phyloP scores from a whole-genome alignment of 805 yeast genomes.

The Barnettozyma pratensis region DNA sequence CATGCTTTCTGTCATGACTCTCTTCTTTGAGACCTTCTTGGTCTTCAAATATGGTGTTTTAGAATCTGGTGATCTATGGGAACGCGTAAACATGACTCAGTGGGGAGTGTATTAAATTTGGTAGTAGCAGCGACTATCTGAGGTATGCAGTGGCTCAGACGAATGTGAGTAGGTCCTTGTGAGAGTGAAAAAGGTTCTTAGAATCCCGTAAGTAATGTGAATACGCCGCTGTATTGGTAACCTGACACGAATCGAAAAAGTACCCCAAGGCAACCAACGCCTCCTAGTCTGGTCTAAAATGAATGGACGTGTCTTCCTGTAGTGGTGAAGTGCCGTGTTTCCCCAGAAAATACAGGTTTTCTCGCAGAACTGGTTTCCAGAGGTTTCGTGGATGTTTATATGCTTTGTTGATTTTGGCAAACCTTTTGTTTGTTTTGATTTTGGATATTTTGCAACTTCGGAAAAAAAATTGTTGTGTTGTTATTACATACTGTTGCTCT shows the following conservation, averaged over 20 bases:
- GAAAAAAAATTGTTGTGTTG: neutral
- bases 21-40: constrained; percentile 16
- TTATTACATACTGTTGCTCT: neutral
- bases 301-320: too few species aligned
- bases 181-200: too few species aligned
- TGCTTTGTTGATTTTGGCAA: neutral
- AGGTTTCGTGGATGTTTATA: neutral
- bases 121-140: neutral
- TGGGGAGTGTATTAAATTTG: neutral
- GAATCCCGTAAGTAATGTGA: too few species aligned
- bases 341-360: neutral
- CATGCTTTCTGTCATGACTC: constrained; percentile 23
- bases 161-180: too few species aligned
- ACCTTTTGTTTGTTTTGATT: neutral
- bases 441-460: neutral
- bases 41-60: neutral
- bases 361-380: neutral
- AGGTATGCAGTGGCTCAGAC: too few species aligned
- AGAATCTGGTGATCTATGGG: constrained; percentile 9
- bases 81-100: constrained; percentile 13
- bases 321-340: too few species aligned
- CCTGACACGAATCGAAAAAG: too few species aligned
- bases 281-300: too few species aligned
- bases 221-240: too few species aligned
- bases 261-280: too few species aligned